Conservation (phyloP, 73 alveolate species). For the Paramecium sonneborni region DNA sequence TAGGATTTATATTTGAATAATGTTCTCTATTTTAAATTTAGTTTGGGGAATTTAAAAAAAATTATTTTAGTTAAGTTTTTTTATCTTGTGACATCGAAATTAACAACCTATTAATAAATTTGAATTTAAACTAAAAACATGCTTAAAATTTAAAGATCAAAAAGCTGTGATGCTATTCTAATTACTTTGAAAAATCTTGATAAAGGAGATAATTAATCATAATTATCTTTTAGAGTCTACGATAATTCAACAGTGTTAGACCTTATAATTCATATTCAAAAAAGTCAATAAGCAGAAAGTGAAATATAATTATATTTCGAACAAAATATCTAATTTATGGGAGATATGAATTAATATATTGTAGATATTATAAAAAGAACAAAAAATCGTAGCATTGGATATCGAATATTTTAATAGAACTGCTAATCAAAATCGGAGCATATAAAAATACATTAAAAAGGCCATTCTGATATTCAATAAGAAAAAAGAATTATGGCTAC, state of each 20-base stretch:
- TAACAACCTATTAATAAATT: background rate
- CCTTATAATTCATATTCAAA: background rate
- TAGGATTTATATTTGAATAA: too few relatives aligned
- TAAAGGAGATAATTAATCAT: background rate
- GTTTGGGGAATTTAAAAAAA: too few relatives aligned
- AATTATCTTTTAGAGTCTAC: background rate
- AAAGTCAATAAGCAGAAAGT: background rate
- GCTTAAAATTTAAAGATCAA: background rate
- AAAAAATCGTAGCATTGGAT: background rate
- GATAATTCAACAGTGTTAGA: background rate
- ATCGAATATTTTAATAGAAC: background rate
- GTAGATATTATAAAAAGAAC: background rate
- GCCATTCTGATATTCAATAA: background rate
- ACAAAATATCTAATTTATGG: background rate
- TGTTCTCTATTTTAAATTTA: too few relatives aligned
- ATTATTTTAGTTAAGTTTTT: too few relatives aligned
- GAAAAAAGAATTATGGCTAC: background rate
- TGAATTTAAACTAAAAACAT: background rate
- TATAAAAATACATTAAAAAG: background rate
- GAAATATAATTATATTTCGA: background rate
- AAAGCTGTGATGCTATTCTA: background rate
- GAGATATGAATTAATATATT: background rate
- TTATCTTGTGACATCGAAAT: too few relatives aligned
- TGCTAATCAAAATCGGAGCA: background rate
- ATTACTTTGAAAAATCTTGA: background rate